phyloP scores from a whole-genome alignment of 208 protist species.

The Strigomonas culicis region DNA sequence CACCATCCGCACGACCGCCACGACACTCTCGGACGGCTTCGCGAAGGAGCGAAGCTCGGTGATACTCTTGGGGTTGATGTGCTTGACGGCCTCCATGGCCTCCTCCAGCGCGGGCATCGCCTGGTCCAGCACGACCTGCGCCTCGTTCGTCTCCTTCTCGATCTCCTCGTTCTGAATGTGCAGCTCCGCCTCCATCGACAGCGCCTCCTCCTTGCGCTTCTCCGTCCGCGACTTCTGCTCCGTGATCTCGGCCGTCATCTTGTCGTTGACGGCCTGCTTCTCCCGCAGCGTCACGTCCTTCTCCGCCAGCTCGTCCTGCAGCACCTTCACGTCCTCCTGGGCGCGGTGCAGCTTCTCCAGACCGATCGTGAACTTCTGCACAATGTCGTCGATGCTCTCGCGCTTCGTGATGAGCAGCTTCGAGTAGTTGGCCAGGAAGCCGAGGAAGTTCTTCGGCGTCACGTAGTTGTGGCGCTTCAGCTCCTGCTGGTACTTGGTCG shows the following conservation, averaged over 20 bases:
- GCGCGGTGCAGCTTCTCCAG: constrained; percentile 96
- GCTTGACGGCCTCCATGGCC: constrained; percentile 95
- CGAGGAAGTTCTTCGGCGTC: constrained; percentile 99
- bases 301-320: constrained; percentile 93
- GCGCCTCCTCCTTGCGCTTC: constrained; percentile 84
- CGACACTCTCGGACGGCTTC: constrained; percentile 93
- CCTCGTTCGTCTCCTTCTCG: constrained; percentile 90
- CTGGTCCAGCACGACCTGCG: constrained; percentile 93
- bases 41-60: constrained; percentile 97
- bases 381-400: constrained; percentile 92
- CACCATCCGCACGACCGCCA: constrained; percentile 95
- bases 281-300: constrained; percentile 94
- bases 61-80: constrained; percentile 95
- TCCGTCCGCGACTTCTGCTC: constrained; percentile 88
- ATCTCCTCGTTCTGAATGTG: constrained; percentile 90
- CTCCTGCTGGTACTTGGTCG: constrained; percentile 84
- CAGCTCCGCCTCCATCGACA: constrained; percentile 91
- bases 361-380: constrained; percentile 95
- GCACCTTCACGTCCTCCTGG: constrained; percentile 94
- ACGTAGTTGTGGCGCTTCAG: constrained; percentile 97
- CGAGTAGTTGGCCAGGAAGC: constrained; percentile 97
- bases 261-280: constrained; percentile 93
- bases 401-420: constrained; percentile 92
- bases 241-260: constrained; percentile 91
- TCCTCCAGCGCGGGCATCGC: constrained; percentile 96